Conservation (phyloP, 345 rosid genomes). For the Physaria fendleri region DNA sequence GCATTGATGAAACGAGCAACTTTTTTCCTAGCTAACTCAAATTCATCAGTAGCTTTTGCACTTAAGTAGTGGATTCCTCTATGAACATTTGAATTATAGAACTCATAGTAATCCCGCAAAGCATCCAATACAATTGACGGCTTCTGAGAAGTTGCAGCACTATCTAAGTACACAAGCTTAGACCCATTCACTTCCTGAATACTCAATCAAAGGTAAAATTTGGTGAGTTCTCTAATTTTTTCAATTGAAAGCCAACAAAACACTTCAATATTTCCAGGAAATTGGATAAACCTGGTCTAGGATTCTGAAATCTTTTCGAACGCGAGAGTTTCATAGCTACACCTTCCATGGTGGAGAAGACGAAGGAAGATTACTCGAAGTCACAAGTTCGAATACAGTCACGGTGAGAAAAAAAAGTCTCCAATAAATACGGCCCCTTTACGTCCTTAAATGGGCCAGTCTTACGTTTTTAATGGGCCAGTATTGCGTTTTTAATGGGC, state of each 20-base stretch:
- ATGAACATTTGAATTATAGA: constrained; percentile 84
- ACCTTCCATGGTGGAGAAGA: constrained; percentile 42
- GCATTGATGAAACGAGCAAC: constrained; percentile 86
- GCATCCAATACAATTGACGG: constrained; percentile 67
- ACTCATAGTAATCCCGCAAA: constrained; percentile 60
- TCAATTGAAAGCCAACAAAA: no score
- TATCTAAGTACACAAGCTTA: constrained; percentile 84
- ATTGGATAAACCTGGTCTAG: constrained; percentile 57
- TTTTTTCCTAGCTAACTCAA: constrained; percentile 84
- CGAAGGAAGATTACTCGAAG: no score
- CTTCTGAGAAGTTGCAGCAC: constrained; percentile 97
- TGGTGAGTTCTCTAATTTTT: not conserved
- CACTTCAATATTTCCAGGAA: no score
- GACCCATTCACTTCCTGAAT: constrained; percentile 73
- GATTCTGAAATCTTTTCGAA: constrained; percentile 77
- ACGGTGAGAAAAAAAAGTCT: not conserved
- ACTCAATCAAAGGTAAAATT: not conserved
- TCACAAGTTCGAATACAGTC: not conserved
- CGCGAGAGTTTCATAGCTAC: constrained; percentile 46
- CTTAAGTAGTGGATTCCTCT: constrained; percentile 83
- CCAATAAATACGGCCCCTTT: not conserved
- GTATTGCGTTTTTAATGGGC: no score
- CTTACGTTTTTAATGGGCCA: no score
- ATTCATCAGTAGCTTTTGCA: constrained; percentile 88
- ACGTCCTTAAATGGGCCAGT: no score